A percentile compares a stretch with the other conserved stretches of the same genome.
Evolutionary conservation across 192 early-diverging fungal genomes (phyloP).

Genomic region (Endogone sp.): DNA sequence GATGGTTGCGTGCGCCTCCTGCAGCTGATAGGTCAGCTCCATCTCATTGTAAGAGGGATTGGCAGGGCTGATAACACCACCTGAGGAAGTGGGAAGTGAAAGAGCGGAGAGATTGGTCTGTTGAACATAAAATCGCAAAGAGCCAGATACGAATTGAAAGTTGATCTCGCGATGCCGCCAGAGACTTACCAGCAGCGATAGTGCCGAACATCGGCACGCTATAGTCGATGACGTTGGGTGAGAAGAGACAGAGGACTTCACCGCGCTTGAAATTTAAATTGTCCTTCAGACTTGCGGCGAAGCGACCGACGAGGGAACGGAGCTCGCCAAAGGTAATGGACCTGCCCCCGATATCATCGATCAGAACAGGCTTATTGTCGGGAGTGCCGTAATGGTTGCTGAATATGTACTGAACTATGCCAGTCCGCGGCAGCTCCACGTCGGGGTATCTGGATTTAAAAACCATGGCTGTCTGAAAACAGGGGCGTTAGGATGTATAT

Average conservation of each 20-base stretch:
- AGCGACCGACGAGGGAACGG: slow-evolving; percentile 4
- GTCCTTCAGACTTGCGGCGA: slow-evolving; percentile 31
- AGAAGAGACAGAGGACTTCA: slow-evolving; percentile 20
- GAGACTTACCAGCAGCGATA: slow-evolving; percentile 27
- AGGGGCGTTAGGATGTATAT: too few species aligned
- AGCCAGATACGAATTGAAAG: too few species aligned
- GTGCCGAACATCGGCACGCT: slow-evolving; percentile 27
- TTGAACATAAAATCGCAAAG: neutral
- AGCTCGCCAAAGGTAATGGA: slow-evolving; percentile 36
- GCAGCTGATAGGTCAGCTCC: slow-evolving; percentile 75
- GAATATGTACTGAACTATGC: slow-evolving; percentile 36
- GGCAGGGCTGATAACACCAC: slow-evolving; percentile 66
- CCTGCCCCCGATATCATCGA: slow-evolving; percentile 33
- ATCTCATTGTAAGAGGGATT: slow-evolving; percentile 77
- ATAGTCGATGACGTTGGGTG: slow-evolving; percentile 33
- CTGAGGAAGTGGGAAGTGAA: slow-evolving; percentile 26
- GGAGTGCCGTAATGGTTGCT: slow-evolving; percentile 30
- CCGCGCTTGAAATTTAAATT: slow-evolving; percentile 15
- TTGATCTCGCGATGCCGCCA: too few species aligned
- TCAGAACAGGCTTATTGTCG: slow-evolving; percentile 34
- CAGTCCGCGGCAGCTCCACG: slow-evolving; percentile 35
- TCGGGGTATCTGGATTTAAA: slow-evolving; percentile 29
- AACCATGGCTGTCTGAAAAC: slow-evolving; percentile 31
- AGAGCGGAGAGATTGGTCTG: neutral
- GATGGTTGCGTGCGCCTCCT: slow-evolving; percentile 59